phyloP scores from a whole-genome alignment of 2,329 filamentous ascomycete genomes.

The Aspergillus aculeatinus region DNA sequence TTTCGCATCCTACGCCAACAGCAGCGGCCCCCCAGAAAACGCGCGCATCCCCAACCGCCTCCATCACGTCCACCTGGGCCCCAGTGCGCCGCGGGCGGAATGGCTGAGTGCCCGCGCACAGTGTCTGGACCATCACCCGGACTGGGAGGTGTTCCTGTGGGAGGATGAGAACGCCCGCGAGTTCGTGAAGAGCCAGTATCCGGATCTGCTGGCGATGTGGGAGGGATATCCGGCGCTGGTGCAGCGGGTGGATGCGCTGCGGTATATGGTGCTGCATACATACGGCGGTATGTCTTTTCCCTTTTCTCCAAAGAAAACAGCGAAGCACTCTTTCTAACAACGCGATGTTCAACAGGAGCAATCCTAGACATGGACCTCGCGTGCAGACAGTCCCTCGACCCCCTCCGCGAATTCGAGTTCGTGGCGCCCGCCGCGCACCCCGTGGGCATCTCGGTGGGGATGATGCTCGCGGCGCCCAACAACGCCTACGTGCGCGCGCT shows the following conservation, averaged over 20 bases:
- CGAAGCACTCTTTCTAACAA: too few relatives aligned
- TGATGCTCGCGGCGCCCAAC: conserved; percentile 42
- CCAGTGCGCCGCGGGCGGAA: conserved; percentile 12
- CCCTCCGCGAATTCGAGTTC: conserved; percentile 43
- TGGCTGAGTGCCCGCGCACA: conserved; percentile 18
- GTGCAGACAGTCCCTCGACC: conserved; percentile 41
- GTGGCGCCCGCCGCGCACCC: conserved; percentile 45
- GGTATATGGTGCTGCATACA: conserved; percentile 24
- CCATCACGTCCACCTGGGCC: conserved; percentile 20
- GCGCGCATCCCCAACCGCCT: conserved; percentile 2
- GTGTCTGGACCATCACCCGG: conserved; percentile 17
- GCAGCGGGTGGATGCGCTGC: conserved; percentile 24
- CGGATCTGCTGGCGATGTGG: conserved; percentile 20
- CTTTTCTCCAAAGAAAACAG: too few relatives aligned
- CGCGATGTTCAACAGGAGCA: conserved; percentile 12
- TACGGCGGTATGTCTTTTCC: conserved; percentile 17
- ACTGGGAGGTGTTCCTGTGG: conserved; percentile 21
- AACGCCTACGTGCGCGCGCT: conserved; percentile 38
- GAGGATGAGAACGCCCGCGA: conserved; percentile 13
- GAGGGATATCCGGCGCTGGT: conserved; percentile 20
- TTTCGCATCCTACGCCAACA: conserved; percentile 4
- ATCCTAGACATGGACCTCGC: conserved; percentile 41
- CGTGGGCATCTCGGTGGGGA: conserved; percentile 43
- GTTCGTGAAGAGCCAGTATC: conserved; percentile 19
- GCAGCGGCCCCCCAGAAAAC: not conserved